Base-by-base conservation (phyloP, 441 rosid genomes). In the Syzygium syzygioides region DNA sequence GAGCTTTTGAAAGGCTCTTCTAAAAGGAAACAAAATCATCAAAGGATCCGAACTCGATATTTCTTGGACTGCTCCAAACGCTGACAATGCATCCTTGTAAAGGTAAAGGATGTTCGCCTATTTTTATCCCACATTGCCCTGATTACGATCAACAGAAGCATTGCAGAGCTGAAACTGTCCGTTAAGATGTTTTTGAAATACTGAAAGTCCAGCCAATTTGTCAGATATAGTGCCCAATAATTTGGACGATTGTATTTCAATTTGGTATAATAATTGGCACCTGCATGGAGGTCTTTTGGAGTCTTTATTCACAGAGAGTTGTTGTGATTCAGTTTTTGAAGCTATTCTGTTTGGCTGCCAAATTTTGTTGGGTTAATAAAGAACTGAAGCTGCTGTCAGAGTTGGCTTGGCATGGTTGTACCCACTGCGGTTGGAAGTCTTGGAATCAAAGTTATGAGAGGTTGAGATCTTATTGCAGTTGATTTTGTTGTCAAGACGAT, bases 201-300 rank as follows among this genome's bases (percentile, higher is more conserved):
- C 28, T 9, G 28, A 25, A 23, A 25, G 5, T 57, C 62, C 2
- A 9, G 62, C 62, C 62, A 23, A 23, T 23, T 57, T 1, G 13
- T 19, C 3, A 5, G 11, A 55, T 55, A 55, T 7, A 19, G 10
- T 55, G 59, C 59, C 1, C 59, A 20, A 55, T 55, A 55, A 3
- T n/a, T 14, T 3, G 18, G 34, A 1, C 0, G 68, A 14, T 60
- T 62, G 10, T 60, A 60, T 13, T 28, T 14, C 1, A 0, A 2
- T 62, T 62, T 62, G 37, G 10, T n/a, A 59, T 12, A 1, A 12
- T 28, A 2, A 64, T 32, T 2, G 1, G 23, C 76, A 64, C 76
- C 23, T 30, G 41, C 41, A 64, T 30, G 20, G 37, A 64, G 37
- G 1, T 64, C 41, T 15, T 64, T 66, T 30, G 20, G 13, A 32